Evolutionary conservation across 2,329 filamentous ascomycete genomes (phyloP).

Genomic region (Tolypocladium pustulatum): DNA sequence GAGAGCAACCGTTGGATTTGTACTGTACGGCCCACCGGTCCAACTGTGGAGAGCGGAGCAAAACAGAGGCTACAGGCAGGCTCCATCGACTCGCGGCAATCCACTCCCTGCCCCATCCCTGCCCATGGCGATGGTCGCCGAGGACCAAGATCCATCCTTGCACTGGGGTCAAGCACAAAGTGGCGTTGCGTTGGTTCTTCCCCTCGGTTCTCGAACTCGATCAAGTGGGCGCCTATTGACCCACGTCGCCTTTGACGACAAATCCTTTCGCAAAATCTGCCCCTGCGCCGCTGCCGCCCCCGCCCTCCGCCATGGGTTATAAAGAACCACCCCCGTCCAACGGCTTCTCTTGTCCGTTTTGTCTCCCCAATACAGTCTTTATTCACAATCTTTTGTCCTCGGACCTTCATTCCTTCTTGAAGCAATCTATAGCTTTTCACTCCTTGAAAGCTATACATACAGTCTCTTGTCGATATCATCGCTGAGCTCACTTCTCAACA

Average conservation of each 20-base stretch:
- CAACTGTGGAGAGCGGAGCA: background rate
- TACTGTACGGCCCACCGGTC: background rate
- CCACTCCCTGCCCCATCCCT: background rate
- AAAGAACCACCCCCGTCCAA: constrained; percentile 15
- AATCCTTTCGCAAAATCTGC: background rate
- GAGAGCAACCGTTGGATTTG: background rate
- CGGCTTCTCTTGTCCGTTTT: constrained; percentile 3
- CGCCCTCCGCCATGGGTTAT: constrained; percentile 5
- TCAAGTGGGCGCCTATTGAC: background rate
- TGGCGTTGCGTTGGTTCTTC: background rate
- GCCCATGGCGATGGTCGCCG: background rate
- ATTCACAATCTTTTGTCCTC: background rate
- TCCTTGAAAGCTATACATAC: constrained; percentile 1
- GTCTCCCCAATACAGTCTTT: background rate
- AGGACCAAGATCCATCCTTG: background rate
- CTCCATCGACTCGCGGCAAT: background rate
- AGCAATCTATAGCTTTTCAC: constrained; percentile 11
- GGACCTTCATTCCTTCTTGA: constrained; percentile 13
- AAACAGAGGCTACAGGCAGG: background rate
- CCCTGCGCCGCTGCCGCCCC: background rate
- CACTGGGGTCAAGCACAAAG: background rate
- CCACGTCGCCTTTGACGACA: background rate
- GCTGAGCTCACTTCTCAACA: constrained; percentile 6
- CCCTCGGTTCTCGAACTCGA: background rate
- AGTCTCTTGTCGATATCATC: constrained; percentile 6